Evolutionary conservation across 768 basidiomycete genomes (phyloP).

Genomic region (Leccinellum albellum): DNA sequence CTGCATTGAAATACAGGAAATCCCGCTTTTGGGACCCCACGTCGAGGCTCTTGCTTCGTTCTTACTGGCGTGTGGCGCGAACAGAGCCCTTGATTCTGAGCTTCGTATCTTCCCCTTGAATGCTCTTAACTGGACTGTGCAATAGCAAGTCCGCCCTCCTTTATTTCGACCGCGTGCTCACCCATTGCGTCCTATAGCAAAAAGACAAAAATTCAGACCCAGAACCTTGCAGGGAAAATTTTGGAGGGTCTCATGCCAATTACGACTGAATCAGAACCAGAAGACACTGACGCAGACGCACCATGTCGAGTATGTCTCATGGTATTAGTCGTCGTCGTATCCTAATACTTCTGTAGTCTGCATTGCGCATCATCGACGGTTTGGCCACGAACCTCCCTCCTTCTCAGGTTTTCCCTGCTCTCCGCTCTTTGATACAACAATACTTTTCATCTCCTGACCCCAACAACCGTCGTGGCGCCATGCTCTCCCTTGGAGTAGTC

Average conservation of each 20-base stretch:
- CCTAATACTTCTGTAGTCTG: conserved; percentile 52
- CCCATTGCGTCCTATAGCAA: conserved; percentile 53
- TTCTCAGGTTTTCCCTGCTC: conserved; percentile 90
- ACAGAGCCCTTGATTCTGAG: conserved; percentile 68
- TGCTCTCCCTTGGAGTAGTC: conserved; percentile 91
- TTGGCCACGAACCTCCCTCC: conserved; percentile 92
- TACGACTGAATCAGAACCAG: conserved; percentile 88
- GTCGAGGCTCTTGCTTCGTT: conserved; percentile 85
- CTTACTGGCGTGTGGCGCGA: conserved; percentile 80
- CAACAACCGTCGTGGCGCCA: conserved; percentile 79
- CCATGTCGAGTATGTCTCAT: conserved; percentile 71
- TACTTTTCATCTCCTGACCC: conserved; percentile 84
- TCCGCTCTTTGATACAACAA: conserved; percentile 75
- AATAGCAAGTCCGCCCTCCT: conserved; percentile 61
- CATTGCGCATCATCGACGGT: conserved; percentile 90
- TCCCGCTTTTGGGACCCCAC: conserved; percentile 87
- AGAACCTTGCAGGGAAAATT: conserved; percentile 80
- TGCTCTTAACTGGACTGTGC: conserved; percentile 92
- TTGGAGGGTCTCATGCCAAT: conserved; percentile 92
- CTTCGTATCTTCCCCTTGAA: conserved; percentile 90
- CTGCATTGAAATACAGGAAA: conserved; percentile 54
- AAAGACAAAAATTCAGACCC: conserved; percentile 89
- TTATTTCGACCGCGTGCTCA: neutral
- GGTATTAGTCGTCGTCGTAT: neutral
- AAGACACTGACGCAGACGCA: conserved; percentile 89